Percentiles rank a stretch among this genome's conserved stretches.
Evolutionary conservation across 176 grass and related monocot species (phyloP).

Genomic region (Echinochloa phyllopogon): DNA sequence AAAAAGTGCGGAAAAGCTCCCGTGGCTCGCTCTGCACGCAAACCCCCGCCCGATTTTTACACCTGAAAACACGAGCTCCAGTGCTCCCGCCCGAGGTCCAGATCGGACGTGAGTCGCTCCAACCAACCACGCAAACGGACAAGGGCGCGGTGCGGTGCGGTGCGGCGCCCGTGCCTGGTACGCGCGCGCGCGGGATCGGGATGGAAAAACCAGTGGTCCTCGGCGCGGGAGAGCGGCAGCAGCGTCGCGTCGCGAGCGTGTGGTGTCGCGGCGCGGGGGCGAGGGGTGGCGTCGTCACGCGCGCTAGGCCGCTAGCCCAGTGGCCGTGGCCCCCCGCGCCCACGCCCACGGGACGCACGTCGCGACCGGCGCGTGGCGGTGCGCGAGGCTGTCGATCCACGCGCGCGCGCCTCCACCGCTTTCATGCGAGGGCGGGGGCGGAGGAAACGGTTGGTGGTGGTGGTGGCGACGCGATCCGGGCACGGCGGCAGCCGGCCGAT

Average conservation of each 20-base stretch:
- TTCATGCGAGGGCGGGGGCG: slow-evolving; percentile 25
- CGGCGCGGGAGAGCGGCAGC: not conserved
- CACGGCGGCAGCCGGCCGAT: slow-evolving; percentile 16
- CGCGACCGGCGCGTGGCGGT: slow-evolving; percentile 46
- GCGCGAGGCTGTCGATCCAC: slow-evolving; percentile 42
- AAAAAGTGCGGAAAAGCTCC: not conserved
- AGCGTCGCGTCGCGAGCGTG: slow-evolving; percentile 39
- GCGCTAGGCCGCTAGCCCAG: not conserved
- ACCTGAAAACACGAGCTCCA: not conserved
- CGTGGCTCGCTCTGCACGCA: not conserved
- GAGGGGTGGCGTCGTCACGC: not conserved
- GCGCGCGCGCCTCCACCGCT: slow-evolving; percentile 28
- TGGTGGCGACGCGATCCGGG: slow-evolving; percentile 21
- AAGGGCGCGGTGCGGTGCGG: not conserved
- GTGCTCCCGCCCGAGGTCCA: not conserved
- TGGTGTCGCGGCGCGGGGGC: not conserved
- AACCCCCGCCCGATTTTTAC: not conserved
- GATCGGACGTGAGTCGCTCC: not conserved
- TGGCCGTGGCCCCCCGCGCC: not conserved
- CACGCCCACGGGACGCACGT: slow-evolving; percentile 14
- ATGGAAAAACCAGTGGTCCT: slow-evolving; percentile 26
- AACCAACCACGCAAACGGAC: slow-evolving; percentile 2
- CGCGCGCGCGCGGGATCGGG: not conserved
- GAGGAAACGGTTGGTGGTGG: slow-evolving; percentile 22
- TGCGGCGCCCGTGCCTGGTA: slow-evolving; percentile 24